Evolutionary conservation across 768 basidiomycete species (phyloP).

Genomic region (Trametes coccinea): DNA sequence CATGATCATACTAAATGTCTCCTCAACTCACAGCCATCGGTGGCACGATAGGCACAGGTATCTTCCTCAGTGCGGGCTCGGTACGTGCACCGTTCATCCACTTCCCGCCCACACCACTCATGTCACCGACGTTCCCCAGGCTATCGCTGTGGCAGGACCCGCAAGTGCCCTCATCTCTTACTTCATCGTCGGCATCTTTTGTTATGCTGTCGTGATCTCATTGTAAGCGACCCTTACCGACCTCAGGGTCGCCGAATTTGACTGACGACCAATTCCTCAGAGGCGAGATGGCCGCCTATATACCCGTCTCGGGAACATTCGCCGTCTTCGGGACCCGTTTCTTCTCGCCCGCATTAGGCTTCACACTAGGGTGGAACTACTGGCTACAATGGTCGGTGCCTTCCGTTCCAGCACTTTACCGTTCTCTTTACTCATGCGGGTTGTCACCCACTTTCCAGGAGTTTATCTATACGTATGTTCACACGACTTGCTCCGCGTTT

Average conservation of each 20-base stretch:
- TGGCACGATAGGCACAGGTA: constrained; percentile 60
- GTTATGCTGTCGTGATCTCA: constrained; percentile 61
- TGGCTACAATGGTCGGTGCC: constrained; percentile 48
- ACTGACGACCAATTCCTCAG: constrained; percentile 27
- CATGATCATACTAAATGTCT: neutral
- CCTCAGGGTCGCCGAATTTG: neutral
- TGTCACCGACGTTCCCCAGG: constrained; percentile 29
- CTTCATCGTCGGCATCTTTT: constrained; percentile 57
- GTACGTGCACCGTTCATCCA: constrained; percentile 30
- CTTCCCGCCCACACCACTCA: neutral
- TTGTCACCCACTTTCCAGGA: constrained; percentile 29
- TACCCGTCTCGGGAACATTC: constrained; percentile 62
- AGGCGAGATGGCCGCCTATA: constrained; percentile 68
- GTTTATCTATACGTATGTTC: constrained; percentile 41
- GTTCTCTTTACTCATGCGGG: constrained; percentile 13
- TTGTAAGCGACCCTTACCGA: constrained; percentile 35
- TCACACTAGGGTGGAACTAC: constrained; percentile 61
- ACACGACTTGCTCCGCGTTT: constrained; percentile 3
- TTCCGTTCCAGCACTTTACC: neutral
- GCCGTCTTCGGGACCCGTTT: constrained; percentile 58
- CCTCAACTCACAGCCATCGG: constrained; percentile 44
- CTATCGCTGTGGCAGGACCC: constrained; percentile 58
- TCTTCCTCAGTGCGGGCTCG: constrained; percentile 60
- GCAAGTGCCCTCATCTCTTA: constrained; percentile 65
- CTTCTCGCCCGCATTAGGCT: constrained; percentile 60